phyloP scores from a whole-genome alignment of 805 yeast genomes.

The Schwanniomyces occidentalis region DNA sequence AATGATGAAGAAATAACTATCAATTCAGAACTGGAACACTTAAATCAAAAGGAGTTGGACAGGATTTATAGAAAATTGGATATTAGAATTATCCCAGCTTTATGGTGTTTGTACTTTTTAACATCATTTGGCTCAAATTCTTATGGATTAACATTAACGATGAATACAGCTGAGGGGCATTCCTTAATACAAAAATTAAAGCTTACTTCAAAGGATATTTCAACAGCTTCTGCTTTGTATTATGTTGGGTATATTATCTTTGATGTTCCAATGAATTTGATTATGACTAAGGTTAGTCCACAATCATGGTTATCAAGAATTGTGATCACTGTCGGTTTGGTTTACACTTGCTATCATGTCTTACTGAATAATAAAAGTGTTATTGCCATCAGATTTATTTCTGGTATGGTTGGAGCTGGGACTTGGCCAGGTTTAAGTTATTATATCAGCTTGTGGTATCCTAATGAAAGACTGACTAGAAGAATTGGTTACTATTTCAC shows the following conservation, averaged over 20 bases:
- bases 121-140: slow-evolving; percentile 77
- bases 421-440: slow-evolving; percentile 91
- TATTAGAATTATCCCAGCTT: slow-evolving; percentile 72
- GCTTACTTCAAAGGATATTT: slow-evolving; percentile 55
- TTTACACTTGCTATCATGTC: slow-evolving; percentile 72
- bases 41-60: slow-evolving; percentile 41
- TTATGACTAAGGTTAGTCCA: slow-evolving; percentile 82
- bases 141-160: slow-evolving; percentile 77
- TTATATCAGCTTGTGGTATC: slow-evolving; percentile 83
- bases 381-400: slow-evolving; percentile 67
- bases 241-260: slow-evolving; percentile 82
- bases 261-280: slow-evolving; percentile 84
- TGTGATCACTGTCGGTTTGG: slow-evolving; percentile 73
- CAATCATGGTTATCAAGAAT: slow-evolving; percentile 84
- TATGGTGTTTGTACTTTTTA: slow-evolving; percentile 77
- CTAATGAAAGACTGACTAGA: slow-evolving; percentile 69
- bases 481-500: slow-evolving; percentile 88
- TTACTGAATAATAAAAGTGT: slow-evolving; percentile 58
- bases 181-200: slow-evolving; percentile 55
- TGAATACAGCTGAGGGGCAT: slow-evolving; percentile 65
- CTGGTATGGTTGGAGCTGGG: slow-evolving; percentile 81
- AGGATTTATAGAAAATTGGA: slow-evolving; percentile 64
- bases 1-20: not conserved
- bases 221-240: slow-evolving; percentile 78
- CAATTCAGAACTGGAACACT: slow-evolving; percentile 1